phyloP scores from a whole-genome alignment of 2,329 filamentous ascomycete species.

The Ceratocystis huliohia region DNA sequence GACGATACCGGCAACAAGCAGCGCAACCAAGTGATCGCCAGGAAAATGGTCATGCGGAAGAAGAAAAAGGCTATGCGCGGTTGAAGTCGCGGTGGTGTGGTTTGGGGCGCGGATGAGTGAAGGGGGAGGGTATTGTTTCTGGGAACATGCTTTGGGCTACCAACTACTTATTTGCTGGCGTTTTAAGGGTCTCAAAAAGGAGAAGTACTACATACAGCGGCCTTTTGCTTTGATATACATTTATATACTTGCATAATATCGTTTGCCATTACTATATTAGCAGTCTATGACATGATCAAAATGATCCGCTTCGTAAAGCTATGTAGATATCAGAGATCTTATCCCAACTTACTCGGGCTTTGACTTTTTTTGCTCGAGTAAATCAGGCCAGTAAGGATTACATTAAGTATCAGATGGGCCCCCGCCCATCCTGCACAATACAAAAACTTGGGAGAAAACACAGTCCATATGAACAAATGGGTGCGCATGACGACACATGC shows the following conservation, averaged over 20 bases:
- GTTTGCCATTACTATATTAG: background rate
- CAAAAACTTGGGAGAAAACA: conserved; percentile 93
- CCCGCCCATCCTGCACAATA: conserved; percentile 87
- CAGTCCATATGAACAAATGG: conserved; percentile 96
- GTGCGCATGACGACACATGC: conserved; percentile 74
- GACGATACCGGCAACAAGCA: conserved; percentile 27
- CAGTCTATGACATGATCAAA: background rate
- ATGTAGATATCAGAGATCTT: background rate
- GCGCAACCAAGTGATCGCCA: conserved; percentile 19
- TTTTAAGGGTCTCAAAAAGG: conserved; percentile 21
- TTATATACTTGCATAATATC: background rate
- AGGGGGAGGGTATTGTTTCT: background rate
- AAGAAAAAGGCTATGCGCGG: conserved; percentile 19
- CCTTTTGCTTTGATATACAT: conserved; percentile 16
- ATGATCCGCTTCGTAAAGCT: background rate
- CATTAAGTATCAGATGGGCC: conserved; percentile 65
- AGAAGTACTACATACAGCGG: conserved; percentile 16
- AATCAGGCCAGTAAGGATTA: conserved; percentile 47
- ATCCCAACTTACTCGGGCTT: background rate
- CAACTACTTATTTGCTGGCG: conserved; percentile 14
- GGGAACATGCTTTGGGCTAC: conserved; percentile 4
- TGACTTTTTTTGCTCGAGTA: conserved; percentile 27
- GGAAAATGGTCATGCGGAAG: conserved; percentile 21
- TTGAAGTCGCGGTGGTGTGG: background rate
- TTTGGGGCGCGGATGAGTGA: background rate